Evolutionary conservation across 2,329 filamentous ascomycete genomes (phyloP).

Genomic region (Chrysosphaeria jannelii): DNA sequence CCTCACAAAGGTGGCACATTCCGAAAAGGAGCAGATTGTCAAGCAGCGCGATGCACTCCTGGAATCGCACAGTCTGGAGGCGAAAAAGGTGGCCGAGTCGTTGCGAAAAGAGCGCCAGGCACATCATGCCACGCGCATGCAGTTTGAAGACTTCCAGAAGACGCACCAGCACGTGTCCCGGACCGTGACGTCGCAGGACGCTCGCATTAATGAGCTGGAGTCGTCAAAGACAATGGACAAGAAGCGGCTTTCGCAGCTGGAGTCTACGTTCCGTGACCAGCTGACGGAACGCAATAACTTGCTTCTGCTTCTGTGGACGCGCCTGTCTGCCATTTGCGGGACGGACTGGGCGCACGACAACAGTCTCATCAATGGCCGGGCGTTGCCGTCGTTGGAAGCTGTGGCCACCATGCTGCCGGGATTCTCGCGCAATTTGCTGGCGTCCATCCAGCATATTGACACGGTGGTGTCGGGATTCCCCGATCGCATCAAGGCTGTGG

Average conservation of each 20-base stretch:
- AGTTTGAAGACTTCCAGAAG: conserved; percentile 68
- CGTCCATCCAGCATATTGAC: conserved; percentile 70
- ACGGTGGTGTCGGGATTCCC: conserved; percentile 49
- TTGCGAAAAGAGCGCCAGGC: conserved; percentile 71
- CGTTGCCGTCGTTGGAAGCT: conserved; percentile 54
- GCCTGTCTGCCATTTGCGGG: conserved; percentile 60
- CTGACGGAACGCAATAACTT: conserved; percentile 70
- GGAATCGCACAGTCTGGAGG: conserved; percentile 68
- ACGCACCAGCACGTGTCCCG: conserved; percentile 67
- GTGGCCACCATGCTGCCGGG: conserved; percentile 62
- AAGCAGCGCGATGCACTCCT: conserved; percentile 69
- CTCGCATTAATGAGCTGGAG: conserved; percentile 65
- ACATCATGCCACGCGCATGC: conserved; percentile 60
- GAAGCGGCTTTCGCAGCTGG: conserved; percentile 42
- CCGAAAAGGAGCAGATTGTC: conserved; percentile 76
- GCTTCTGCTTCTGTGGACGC: conserved; percentile 68
- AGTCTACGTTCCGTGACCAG: conserved; percentile 61
- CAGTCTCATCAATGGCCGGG: conserved; percentile 62
- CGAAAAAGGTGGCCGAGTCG: conserved; percentile 54
- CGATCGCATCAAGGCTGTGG: conserved; percentile 51
- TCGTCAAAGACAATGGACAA: conserved; percentile 47
- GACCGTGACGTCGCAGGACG: conserved; percentile 60
- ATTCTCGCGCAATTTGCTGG: conserved; percentile 70
- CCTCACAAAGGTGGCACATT: conserved; percentile 39
- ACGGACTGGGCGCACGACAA: conserved; percentile 79